Evolutionary conservation across 1,139 yeast genomes (phyloP), one percentile per base, ranked within the genome.

Genomic region (Yamadazyma atlantica): DNA sequence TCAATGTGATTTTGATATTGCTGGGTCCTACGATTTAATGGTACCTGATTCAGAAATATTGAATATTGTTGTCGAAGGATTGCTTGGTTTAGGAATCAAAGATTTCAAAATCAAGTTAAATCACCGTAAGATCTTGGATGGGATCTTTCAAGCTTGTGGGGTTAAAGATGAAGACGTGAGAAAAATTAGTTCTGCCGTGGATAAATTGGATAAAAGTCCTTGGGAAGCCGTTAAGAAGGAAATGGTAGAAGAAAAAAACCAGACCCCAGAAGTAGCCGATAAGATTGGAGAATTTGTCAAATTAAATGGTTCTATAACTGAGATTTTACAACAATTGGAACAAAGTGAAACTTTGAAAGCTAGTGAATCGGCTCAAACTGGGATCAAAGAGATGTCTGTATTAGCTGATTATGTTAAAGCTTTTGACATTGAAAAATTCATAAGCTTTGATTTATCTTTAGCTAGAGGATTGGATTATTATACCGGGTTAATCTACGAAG

Each of bases 381-480:
- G 97, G 60, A 66, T 92, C 37, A 75, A 75, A 35, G 98, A 92
- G 49, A 85, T 92, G 84, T 66, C 70, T 38, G 70, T 78, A 13
- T 75, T 87, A 59, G 82, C 86, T 44, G 82, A 80, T 29, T 92
- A 87, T 55, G 75, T 85, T 15, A 85, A 85, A 46, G 95, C 96
- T 6, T 87, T 87, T 52, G 85, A 75, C 13, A 80, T 88, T 46
- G 73, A 73, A 36, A 50, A 74, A 11, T 75, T 62, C 60, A 69
- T 88, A 42, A 84, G 92, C 12, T 90, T 92, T 53, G 98, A 92
- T 61, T 74, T 92, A 62, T 90, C 97, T 3, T 73, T 92, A 48
- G 98, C 98, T 25, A 82, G 98, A 73, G 98, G 98, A 36, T 78
- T 92, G 55, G 98, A 92, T 64, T 92, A 92, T 65, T 92, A 92